Evolutionary conservation across 2,329 filamentous ascomycete genomes (phyloP).

Genomic region (Fusarium sp.): DNA sequence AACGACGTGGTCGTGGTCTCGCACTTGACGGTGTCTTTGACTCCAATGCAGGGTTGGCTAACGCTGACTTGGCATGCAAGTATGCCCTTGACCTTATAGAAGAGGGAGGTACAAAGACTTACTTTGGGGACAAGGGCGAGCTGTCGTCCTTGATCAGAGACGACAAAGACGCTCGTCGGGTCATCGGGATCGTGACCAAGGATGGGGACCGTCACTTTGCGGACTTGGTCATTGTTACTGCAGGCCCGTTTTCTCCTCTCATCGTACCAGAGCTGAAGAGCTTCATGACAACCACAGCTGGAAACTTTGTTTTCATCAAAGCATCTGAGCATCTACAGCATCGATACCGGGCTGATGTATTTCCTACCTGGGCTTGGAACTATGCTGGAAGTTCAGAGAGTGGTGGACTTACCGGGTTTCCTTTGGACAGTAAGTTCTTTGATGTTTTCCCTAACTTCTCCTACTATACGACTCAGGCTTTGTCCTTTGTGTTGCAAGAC

Average conservation of each 20-base stretch:
- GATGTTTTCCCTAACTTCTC: background rate
- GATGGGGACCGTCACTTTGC: background rate
- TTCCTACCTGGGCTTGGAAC: background rate
- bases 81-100: background rate
- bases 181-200: background rate
- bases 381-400: background rate
- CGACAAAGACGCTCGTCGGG: background rate
- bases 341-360: background rate
- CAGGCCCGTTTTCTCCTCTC: background rate
- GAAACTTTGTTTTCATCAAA: background rate
- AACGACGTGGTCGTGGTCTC: background rate
- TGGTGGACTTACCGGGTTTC: background rate
- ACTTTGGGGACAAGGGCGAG: background rate
- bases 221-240: conserved; percentile 3
- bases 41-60: background rate
- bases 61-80: conserved; percentile 4
- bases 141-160: background rate
- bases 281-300: background rate
- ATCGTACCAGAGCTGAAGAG: background rate
- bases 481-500: background rate
- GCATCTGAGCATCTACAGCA: background rate
- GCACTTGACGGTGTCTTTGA: background rate
- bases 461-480: background rate
- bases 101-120: background rate
- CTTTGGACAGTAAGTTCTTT: background rate